Base-by-base conservation (phyloP, 306 rosid species). In the Vigna radiata region DNA sequence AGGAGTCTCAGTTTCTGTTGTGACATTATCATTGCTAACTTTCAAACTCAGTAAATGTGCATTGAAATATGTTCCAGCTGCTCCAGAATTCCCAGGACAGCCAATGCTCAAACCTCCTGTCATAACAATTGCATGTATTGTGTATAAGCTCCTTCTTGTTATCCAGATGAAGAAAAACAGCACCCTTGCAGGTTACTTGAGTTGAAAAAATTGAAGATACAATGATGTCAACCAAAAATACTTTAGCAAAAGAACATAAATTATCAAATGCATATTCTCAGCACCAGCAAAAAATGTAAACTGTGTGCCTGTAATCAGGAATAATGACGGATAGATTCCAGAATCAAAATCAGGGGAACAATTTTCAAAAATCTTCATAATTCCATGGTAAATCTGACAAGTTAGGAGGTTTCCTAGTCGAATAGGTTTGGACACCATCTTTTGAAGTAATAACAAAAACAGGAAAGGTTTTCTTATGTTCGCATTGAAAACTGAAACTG, bases 1-100 rank as follows among this genome's bases (percentile, higher is more conserved):
- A 61, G 98, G 97, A 78, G 98, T 95, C 81, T 95, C 97, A 70
- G 97, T 95, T 87, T 90, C 98, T 47, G 97, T 95, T 68, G 98
- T 87, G 81, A 92, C 83, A 85, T 95, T 92, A 85, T 89, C 98
- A 86, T 95, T 95, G 81, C 98, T 86, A 68, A 95, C 97, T 84
- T 81, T 89, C 78, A 95, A 89, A 86, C 98, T 92, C 48, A 82
- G 89, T 81, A 95, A 88, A 86, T 90, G 91, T 49, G 93, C 93
- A 82, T 95, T 95, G 82, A 92, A 95, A 86, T 88, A 95, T 21
- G 98, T 95, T 78, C 98, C 98, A 64, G 98, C 97, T 37, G 98
- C 98, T 83, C 98, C 97, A 77, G 97, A 87, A 87, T 95, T 95
- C 73, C 89, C 86, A 75, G 91, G 89, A 83, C 98, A 95, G 71